Percentiles rank a stretch among this genome's conserved stretches.
Evolutionary conservation across 2,329 filamentous ascomycete genomes (phyloP).

Genomic region (Alternaria alternata): DNA sequence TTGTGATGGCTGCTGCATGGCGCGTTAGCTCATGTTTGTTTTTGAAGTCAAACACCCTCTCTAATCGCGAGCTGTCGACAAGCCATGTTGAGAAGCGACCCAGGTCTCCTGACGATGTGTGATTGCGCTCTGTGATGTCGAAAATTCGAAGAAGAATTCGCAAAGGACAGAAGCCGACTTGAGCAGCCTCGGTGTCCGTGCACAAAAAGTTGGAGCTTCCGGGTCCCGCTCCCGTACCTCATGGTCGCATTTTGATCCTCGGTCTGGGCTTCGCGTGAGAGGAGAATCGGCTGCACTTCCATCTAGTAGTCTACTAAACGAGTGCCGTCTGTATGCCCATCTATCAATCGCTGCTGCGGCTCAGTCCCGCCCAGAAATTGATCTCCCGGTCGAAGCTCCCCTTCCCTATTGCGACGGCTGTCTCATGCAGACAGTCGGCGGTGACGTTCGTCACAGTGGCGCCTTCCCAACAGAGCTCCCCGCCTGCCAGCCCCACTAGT

Average conservation of each 20-base stretch:
- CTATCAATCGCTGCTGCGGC: constrained; percentile 31
- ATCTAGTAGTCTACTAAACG: constrained; percentile 27
- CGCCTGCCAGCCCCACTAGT: constrained; percentile 47
- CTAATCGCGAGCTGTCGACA: neutral
- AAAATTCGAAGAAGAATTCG: neutral
- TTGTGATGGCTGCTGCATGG: neutral
- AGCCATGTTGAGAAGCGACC: neutral
- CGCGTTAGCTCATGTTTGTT: neutral
- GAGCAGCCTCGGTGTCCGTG: constrained; percentile 19
- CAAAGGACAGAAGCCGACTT: neutral
- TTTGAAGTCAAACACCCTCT: neutral
- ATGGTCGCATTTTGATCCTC: constrained; percentile 32
- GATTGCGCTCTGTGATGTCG: neutral
- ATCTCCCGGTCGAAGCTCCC: constrained; percentile 25
- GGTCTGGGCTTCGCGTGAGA: constrained; percentile 29
- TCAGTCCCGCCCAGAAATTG: constrained; percentile 32
- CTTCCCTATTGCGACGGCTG: constrained; percentile 34
- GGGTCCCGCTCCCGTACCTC: constrained; percentile 10
- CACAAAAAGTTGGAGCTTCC: constrained; percentile 13
- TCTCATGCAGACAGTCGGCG: constrained; percentile 46
- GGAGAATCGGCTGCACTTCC: constrained; percentile 21
- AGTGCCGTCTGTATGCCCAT: constrained; percentile 36
- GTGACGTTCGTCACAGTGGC: constrained; percentile 52
- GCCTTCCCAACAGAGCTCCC: constrained; percentile 45
- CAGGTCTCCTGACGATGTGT: neutral